Conservation (phyloP, 768 basidiomycete genomes). For the Lentinula lateritia region DNA sequence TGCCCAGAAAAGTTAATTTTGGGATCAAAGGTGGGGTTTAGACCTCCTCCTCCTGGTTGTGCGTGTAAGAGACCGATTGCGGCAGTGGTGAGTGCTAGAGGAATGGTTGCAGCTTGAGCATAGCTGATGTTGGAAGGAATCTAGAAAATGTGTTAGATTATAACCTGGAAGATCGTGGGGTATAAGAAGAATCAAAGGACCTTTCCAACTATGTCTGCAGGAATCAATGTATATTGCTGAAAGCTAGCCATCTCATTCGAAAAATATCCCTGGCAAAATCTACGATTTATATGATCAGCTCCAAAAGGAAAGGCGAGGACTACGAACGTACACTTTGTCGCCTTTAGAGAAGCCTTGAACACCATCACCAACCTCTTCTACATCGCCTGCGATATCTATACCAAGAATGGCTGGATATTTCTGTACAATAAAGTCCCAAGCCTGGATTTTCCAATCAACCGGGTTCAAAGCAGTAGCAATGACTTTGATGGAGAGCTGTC, state of each 20-base stretch:
- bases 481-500: constrained; percentile 4
- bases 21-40: constrained; percentile 32
- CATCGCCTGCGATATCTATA: constrained; percentile 44
- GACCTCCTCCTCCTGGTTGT: constrained; percentile 31
- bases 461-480: background rate
- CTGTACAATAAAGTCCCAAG: constrained; percentile 29
- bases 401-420: constrained; percentile 44
- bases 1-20: constrained; percentile 35
- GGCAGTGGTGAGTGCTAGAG: constrained; percentile 43
- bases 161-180: constrained; percentile 26
- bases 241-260: constrained; percentile 32
- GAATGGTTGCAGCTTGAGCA: constrained; percentile 44
- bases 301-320: background rate
- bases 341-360: constrained; percentile 45
- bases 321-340: constrained; percentile 45
- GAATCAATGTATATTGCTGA: constrained; percentile 39
- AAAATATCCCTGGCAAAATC: constrained; percentile 35
- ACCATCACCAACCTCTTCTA: constrained; percentile 45
- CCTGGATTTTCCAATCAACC: constrained; percentile 25
- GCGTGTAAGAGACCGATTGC: constrained; percentile 42
- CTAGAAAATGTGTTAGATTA: constrained; percentile 36
- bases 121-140: constrained; percentile 42
- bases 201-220: constrained; percentile 35
- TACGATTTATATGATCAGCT: constrained; percentile 8
- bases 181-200: constrained; percentile 27